A percentile compares a stretch with the other conserved stretches of the same genome.
Conservation (phyloP, 805 yeast species). For the Metschnikowia bowlesiae region DNA sequence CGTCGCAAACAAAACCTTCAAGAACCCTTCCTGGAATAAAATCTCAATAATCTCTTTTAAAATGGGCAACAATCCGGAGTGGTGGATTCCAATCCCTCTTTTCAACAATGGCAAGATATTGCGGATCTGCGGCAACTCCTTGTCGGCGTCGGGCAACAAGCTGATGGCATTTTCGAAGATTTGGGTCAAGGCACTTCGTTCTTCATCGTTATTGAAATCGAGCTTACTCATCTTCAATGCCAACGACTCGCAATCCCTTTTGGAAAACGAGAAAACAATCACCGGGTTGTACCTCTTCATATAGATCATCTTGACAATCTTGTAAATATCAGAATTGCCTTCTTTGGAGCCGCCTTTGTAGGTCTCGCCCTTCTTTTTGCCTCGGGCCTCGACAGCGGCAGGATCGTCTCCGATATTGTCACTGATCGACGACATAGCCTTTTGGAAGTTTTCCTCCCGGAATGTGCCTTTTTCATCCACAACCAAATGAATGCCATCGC, state of each 20-base stretch:
- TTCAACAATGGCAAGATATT: slow-evolving; percentile 82
- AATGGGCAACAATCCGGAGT: slow-evolving; percentile 91
- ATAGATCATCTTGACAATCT: slow-evolving; percentile 98
- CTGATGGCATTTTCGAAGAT: slow-evolving; percentile 88
- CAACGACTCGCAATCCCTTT: slow-evolving; percentile 91
- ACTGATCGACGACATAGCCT: slow-evolving; percentile 92
- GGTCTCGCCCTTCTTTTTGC: slow-evolving; percentile 74
- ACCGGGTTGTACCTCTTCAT: slow-evolving; percentile 95
- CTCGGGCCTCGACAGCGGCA: slow-evolving; percentile 44
- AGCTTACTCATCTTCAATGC: slow-evolving; percentile 94
- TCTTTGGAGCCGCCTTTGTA: slow-evolving; percentile 83
- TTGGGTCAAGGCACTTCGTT: slow-evolving; percentile 83
- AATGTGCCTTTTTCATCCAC: slow-evolving; percentile 96
- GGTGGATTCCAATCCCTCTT: slow-evolving; percentile 98
- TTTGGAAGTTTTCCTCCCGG: slow-evolving; percentile 96
- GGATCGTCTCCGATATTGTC: slow-evolving; percentile 85
- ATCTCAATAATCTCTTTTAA: slow-evolving; percentile 93
- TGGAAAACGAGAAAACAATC: slow-evolving; percentile 96
- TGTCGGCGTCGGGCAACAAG: slow-evolving; percentile 83
- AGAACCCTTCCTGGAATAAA: slow-evolving; percentile 91
- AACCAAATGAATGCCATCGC: slow-evolving; percentile 95
- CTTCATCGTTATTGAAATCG: slow-evolving; percentile 92
- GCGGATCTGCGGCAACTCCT: slow-evolving; percentile 90
- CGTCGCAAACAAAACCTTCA: slow-evolving; percentile 93
- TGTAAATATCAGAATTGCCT: slow-evolving; percentile 81